phyloP scores from a whole-genome alignment of 305 asterid genomes.

The Ilex paraguariensis region DNA sequence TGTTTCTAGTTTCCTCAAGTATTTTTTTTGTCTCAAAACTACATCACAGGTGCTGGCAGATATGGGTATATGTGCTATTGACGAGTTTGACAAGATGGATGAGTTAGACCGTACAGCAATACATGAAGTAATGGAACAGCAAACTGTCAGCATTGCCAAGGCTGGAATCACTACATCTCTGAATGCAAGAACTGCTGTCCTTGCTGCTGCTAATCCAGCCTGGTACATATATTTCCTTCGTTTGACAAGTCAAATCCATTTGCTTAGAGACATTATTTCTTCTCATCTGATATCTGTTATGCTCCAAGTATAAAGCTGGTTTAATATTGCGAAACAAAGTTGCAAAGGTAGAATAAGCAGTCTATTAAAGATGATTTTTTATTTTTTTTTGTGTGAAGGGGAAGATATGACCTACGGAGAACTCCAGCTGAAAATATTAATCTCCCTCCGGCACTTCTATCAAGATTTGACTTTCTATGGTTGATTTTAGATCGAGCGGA shows the following conservation, averaged over 20 bases:
- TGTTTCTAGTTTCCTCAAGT: not conserved
- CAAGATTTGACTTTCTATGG: slow-evolving; percentile 98
- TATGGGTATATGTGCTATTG: slow-evolving; percentile 98
- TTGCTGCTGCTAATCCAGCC: slow-evolving; percentile 99
- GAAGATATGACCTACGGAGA: slow-evolving; percentile 90
- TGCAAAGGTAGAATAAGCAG: not conserved
- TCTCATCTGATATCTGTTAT: not conserved
- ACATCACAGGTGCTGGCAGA: slow-evolving; percentile 79
- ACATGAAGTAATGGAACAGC: slow-evolving; percentile 99
- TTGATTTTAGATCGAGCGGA: slow-evolving; percentile 95
- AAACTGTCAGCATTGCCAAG: slow-evolving; percentile 96
- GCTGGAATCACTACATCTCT: slow-evolving; percentile 99
- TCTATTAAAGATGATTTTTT: not conserved
- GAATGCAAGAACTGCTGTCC: slow-evolving; percentile 96
- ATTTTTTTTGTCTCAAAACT: slow-evolving; percentile 6
- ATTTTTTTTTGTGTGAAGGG: slow-evolving; percentile 41
- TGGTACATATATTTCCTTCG: slow-evolving; percentile 43
- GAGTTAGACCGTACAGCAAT: slow-evolving; percentile 94
- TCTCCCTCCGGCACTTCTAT: slow-evolving; percentile 97
- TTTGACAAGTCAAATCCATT: not conserved
- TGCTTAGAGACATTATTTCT: not conserved
- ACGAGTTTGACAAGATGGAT: slow-evolving; percentile 97
- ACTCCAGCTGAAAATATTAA: slow-evolving; percentile 97
- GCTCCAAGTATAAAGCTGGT: not conserved
- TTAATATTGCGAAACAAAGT: not conserved